Percentiles rank a stretch among this genome's conserved stretches.
Conservation (phyloP, 208 protist species). For the Trypanosomatidae sp. region DNA sequence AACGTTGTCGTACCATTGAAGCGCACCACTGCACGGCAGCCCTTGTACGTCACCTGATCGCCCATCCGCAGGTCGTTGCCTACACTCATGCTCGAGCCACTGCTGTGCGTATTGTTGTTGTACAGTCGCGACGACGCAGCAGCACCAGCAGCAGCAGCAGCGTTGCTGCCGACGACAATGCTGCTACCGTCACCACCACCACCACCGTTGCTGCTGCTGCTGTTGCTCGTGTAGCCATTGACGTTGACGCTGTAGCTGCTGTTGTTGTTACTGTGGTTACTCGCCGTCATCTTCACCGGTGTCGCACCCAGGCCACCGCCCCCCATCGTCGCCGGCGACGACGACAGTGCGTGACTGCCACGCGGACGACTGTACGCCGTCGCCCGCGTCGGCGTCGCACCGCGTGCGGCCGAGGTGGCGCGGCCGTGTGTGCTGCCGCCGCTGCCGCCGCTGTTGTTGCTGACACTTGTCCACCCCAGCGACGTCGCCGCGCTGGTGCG, state of each 20-base stretch:
- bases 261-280: neutral
- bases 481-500: no score
- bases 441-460: no score
- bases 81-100: constrained; percentile 14
- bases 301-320: no score
- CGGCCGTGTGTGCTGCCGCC: no score
- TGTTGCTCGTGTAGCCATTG: neutral
- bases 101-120: constrained; percentile 11
- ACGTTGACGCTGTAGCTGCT: neutral
- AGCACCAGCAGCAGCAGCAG: neutral
- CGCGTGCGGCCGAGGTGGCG: no score
- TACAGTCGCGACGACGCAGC: neutral
- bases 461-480: no score
- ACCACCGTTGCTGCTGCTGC: neutral
- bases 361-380: no score
- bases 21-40: constrained; percentile 64
- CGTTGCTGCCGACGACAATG: neutral
- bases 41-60: constrained; percentile 78
- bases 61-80: constrained; percentile 61
- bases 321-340: no score
- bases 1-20: constrained; percentile 79
- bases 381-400: no score
- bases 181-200: no score
- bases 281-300: no score
- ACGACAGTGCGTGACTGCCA: no score